These are phyloP conservation scores for Bipolaris gigantea DNA, from an alignment of 2,329 filamentous ascomycete species.

Conservation along the genomic window DNA sequence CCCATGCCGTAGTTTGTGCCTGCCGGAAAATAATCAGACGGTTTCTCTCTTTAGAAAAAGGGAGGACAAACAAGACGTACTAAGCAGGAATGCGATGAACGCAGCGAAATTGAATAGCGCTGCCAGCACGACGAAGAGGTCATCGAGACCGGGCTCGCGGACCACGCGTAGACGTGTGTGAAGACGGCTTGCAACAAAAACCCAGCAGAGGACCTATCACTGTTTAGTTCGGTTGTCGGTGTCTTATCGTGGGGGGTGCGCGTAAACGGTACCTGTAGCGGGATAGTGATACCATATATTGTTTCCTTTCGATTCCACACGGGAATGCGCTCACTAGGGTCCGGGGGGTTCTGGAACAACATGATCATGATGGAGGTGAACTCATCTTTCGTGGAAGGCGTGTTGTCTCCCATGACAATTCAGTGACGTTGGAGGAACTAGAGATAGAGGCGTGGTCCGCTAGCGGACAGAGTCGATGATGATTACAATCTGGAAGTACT, in stretches of 20 bases:
- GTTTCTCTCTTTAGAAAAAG: not conserved
- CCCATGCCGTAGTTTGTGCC: constrained; percentile 35
- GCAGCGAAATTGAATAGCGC: constrained; percentile 27
- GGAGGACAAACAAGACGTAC: constrained; percentile 11
- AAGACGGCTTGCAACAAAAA: constrained; percentile 31
- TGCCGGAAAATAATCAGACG: constrained; percentile 14
- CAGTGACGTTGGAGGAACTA: not conserved
- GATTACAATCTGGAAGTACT: too few relatives aligned
- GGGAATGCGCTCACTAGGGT: constrained; percentile 29
- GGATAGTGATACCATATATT: constrained; percentile 32
- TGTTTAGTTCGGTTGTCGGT: constrained; percentile 6
- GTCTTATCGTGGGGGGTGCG: not conserved
- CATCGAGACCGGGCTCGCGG: constrained; percentile 40
- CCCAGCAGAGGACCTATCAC: constrained; percentile 28
- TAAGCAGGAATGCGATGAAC: constrained; percentile 23
- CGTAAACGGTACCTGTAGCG: constrained; percentile 28
- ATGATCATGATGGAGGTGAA: constrained; percentile 17
- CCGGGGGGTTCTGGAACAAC: constrained; percentile 25
- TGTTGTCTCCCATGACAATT: not conserved
- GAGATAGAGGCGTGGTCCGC: not conserved
- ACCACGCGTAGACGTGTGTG: constrained; percentile 32
- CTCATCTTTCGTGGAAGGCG: constrained; percentile 6
- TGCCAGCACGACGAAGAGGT: constrained; percentile 37
- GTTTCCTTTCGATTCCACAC: constrained; percentile 24
- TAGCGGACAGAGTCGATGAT: not conserved